Evolutionary conservation across 768 basidiomycete species (phyloP), one percentile per base, ranked within the genome.

Genomic region (Cyathus striatus): DNA sequence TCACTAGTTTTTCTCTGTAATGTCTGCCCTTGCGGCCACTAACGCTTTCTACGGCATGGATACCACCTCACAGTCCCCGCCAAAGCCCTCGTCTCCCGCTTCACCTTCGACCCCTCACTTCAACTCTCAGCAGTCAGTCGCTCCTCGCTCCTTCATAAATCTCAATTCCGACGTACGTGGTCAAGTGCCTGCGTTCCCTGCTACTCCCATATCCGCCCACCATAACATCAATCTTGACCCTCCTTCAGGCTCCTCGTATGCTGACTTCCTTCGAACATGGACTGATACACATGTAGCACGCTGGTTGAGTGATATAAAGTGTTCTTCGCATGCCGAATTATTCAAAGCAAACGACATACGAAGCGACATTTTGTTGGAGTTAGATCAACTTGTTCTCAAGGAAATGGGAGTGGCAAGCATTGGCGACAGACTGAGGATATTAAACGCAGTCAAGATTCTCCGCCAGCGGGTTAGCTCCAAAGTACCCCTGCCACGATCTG

Each of bases 341-440:
- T 99, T 99, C 68, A 77, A 72, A 38, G 72, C 75, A 3, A 88
- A 95, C 65, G 95, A 99, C 57, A 95, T 99, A 53, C 69, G 90
- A 40, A 93, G 95, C 4, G 86, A 90, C 57, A 83, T 99, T 17
- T 66, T 99, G 14, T 73, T 97, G 39, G 96, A 99, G 49, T 68
- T 98, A 35, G 95, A 98, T 56, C 89, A 93, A 61, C 62, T 69
- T 5, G 85, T 82, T 2, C 66, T 99, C 39, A 90, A 84, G 58
- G 96, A 99, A 64, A 89, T 98, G 81, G 87, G 87, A 12, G 78
- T 99, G 22, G 54, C 72, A 23, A 90, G 86, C 62, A 85, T 99
- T 32, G 96, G 96, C 9, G 96, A 99, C 63, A 72, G 94, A 38
- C 79, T 97, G 6, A 77, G 90, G 56, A 86, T 99, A 39, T 56